phyloP scores from a whole-genome alignment of 2,329 filamentous ascomycete species.

The Aschersonia sp. region DNA sequence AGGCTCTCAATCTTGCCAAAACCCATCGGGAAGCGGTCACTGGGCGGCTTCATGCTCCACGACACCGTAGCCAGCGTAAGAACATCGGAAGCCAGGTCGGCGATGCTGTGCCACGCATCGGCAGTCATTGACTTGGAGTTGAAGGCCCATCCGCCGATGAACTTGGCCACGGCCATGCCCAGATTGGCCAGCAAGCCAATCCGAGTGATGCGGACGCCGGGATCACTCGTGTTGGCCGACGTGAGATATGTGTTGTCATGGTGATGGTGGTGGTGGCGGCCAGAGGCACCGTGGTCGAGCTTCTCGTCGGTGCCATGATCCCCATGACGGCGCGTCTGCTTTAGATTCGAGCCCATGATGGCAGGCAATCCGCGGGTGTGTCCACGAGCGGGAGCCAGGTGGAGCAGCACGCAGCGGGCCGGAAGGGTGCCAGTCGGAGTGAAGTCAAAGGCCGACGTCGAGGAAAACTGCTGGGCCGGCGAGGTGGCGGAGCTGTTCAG shows the following conservation, averaged over 20 bases:
- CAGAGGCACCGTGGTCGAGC: slow-evolving; percentile 60
- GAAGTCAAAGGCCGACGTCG: neutral
- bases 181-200: slow-evolving; percentile 64
- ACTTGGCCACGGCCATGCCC: slow-evolving; percentile 87
- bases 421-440: neutral
- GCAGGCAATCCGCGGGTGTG: slow-evolving; percentile 9
- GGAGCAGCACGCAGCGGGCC: slow-evolving; percentile 6
- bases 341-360: slow-evolving; percentile 15
- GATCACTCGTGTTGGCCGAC: slow-evolving; percentile 64
- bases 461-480: neutral
- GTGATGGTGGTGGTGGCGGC: slow-evolving; percentile 56
- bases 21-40: slow-evolving; percentile 70
- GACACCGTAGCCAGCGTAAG: slow-evolving; percentile 89
- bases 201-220: slow-evolving; percentile 47
- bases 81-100: slow-evolving; percentile 88
- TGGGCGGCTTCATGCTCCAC: slow-evolving; percentile 77
- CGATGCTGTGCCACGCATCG: slow-evolving; percentile 90
- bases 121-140: slow-evolving; percentile 88
- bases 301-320: slow-evolving; percentile 35
- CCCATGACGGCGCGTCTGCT: slow-evolving; percentile 18
- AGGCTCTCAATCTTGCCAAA: slow-evolving; percentile 98
- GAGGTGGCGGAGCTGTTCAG: neutral
- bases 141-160: slow-evolving; percentile 82
- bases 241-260: slow-evolving; percentile 89
- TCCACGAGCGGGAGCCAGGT: slow-evolving; percentile 8